Percentiles rank a stretch among this genome's conserved stretches.
These are phyloP conservation scores for Sporothrix humicola DNA, from an alignment of 2,329 filamentous ascomycete species.

Conservation along the genomic window DNA sequence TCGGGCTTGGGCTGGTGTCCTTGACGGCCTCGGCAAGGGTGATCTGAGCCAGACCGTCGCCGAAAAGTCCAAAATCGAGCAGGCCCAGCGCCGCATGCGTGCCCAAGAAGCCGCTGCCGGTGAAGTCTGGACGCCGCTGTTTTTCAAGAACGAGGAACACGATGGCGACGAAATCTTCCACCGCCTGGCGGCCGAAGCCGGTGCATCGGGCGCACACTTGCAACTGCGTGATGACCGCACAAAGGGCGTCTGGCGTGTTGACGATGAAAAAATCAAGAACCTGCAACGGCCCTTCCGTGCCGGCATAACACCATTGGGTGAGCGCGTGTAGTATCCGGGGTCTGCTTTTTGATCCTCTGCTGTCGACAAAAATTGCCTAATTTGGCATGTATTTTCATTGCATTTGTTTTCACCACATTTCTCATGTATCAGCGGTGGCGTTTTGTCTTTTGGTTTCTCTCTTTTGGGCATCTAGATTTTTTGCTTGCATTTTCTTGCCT, in stretches of 20 bases:
- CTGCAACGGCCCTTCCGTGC: constrained; percentile 46
- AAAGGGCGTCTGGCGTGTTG: constrained; percentile 49
- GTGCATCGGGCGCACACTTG: constrained; percentile 35
- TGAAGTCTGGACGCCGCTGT: constrained; percentile 50
- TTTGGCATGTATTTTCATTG: not conserved
- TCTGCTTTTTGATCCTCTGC: too few species aligned
- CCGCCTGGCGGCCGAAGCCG: constrained; percentile 42
- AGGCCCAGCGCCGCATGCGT: constrained; percentile 77
- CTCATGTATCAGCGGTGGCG: not conserved
- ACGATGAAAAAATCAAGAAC: constrained; percentile 40
- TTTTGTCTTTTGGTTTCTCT: not conserved
- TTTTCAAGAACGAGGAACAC: constrained; percentile 43
- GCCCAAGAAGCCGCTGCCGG: constrained; percentile 65
- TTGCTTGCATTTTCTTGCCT: too few species aligned
- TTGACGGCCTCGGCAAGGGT: constrained; percentile 70
- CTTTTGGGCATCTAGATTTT: not conserved
- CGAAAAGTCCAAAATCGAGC: constrained; percentile 82
- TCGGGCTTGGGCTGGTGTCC: constrained; percentile 79
- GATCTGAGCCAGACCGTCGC: constrained; percentile 73
- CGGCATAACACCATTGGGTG: constrained; percentile 43
- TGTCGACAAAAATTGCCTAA: not conserved
- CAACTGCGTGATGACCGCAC: constrained; percentile 46
- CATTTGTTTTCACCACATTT: not conserved
- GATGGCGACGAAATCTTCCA: constrained; percentile 46
- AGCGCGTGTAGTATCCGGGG: not conserved